A percentile compares a stretch with the other conserved stretches of the same genome.
These are phyloP conservation scores for Wickerhamiella cacticola DNA, from an alignment of 805 yeast species.

Conservation along the genomic window DNA sequence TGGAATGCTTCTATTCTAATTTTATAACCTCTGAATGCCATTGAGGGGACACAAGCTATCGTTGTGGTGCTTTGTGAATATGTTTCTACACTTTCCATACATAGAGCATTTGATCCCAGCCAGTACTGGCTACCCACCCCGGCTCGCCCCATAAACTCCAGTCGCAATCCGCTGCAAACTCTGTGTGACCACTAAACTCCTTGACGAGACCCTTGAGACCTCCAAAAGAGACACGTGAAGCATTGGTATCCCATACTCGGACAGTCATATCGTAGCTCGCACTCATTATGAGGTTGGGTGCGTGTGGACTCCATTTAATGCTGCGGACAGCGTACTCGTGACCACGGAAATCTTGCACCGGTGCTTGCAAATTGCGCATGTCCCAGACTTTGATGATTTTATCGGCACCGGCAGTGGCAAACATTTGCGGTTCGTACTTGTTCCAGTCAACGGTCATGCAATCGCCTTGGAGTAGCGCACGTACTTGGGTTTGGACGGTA, in stretches of 20 bases:
- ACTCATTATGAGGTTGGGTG: conserved; percentile 53
- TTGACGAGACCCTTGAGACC: conserved; percentile 38
- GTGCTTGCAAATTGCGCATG: conserved; percentile 57
- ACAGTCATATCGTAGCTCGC: conserved; percentile 90
- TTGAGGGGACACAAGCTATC: no score
- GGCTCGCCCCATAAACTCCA: conserved; percentile 96
- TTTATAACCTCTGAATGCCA: no score
- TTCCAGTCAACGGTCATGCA: conserved; percentile 78
- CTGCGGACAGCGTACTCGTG: conserved; percentile 82
- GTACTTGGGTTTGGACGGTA: conserved; percentile 36
- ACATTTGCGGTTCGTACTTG: conserved; percentile 64
- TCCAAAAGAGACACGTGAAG: conserved; percentile 23
- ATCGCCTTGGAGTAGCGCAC: conserved; percentile 74
- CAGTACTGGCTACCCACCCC: conserved; percentile 89
- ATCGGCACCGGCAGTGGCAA: conserved; percentile 91
- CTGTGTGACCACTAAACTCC: conserved; percentile 59
- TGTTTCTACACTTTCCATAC: conserved; percentile 49
- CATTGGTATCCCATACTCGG: conserved; percentile 69
- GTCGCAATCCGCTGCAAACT: conserved; percentile 87
- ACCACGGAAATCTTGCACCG: conserved; percentile 65
- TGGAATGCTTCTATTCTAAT: no score
- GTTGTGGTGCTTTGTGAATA: not conserved
- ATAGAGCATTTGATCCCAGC: conserved; percentile 93
- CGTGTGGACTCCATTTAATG: conserved; percentile 84
- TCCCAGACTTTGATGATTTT: conserved; percentile 81